Evolutionary conservation across 345 rosid genomes (phyloP), one percentile per base, ranked within the genome.

Genomic region (Citrus trifoliata): DNA sequence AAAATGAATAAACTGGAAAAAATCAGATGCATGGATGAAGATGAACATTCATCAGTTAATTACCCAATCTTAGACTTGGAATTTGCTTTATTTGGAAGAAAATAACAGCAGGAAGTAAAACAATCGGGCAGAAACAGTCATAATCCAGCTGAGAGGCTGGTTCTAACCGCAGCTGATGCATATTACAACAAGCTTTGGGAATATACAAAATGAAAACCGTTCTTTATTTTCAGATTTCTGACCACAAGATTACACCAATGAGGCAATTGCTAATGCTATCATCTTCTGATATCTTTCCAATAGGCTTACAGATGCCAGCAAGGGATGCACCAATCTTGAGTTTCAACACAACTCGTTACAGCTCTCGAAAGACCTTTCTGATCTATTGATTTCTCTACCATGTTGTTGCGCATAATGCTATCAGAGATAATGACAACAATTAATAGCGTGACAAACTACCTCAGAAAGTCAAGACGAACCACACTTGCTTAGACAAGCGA

Each of bases 401-500:
- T 19, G 38, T 7, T 24, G 35, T 62, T 62, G 42, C 30, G 28
- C 28, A 56, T 70, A 73, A 68, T 7, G 67, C 19, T 28, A 51
- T 61, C 25, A 71, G 40, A 13, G 24, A 46, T 27, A 21, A n/a
- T 75, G 2, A 24, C 73, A 67, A 67, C 66, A 61, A 24, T 46
- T 16, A 28, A 63, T 30, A 21, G 46, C 53, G 1, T 40, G 69
- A 73, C 67, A 10, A 25, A 75, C 58, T 28, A 73, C 16, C 10
- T 30, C 60, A 35, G 38, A 69, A 63, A 27, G 48, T 82, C 78
- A 87, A 67, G 89, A 88, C 84, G 87, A 93, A 55, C 92, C 85
- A 81, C 93, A 91, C 86, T 89, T 92, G 88, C 89, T 89, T 73
- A 96, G 81, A 84, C 98, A 93, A 80, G 82, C 83, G 62, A 90